phyloP scores from a whole-genome alignment of 1,284 basidiomycete species.

The Naganishia albida region DNA sequence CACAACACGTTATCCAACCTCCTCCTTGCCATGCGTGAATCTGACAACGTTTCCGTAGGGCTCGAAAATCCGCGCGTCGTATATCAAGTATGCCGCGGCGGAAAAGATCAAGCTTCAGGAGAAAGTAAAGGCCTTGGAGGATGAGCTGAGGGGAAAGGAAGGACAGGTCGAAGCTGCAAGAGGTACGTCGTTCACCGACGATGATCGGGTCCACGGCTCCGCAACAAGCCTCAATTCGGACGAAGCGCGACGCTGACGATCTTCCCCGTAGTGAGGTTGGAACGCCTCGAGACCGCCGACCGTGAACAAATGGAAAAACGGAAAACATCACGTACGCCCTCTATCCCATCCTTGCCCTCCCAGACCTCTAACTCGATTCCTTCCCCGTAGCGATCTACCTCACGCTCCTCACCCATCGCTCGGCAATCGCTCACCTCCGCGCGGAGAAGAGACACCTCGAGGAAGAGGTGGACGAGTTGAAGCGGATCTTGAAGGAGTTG shows the following conservation, averaged over 20 bases:
- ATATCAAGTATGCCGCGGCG: slow-evolving; percentile 80
- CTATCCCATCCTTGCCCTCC: neutral
- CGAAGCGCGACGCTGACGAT: neutral
- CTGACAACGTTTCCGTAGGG: slow-evolving; percentile 60
- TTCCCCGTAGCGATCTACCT: slow-evolving; percentile 68
- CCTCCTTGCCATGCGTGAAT: neutral
- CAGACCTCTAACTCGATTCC: neutral
- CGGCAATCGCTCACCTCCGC: slow-evolving; percentile 73
- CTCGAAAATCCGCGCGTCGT: slow-evolving; percentile 83
- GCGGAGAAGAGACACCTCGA: slow-evolving; percentile 70
- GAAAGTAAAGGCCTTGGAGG: slow-evolving; percentile 61
- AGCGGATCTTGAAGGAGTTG: slow-evolving; percentile 79
- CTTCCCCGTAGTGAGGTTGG: slow-evolving; percentile 21
- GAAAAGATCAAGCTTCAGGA: slow-evolving; percentile 78
- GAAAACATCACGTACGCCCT: slow-evolving; percentile 74
- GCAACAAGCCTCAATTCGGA: too few species aligned
- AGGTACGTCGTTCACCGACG: slow-evolving; percentile 31
- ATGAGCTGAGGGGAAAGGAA: slow-evolving; percentile 68
- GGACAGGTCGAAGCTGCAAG: slow-evolving; percentile 49
- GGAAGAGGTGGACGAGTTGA: slow-evolving; percentile 72
- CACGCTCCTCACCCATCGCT: slow-evolving; percentile 70
- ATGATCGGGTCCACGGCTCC: too few species aligned
- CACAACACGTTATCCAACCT: too few species aligned
- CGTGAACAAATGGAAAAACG: slow-evolving; percentile 66
- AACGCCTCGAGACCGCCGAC: slow-evolving; percentile 33